Base-by-base conservation (phyloP, 164 flowering plant species). In the Vitis labrusca region DNA sequence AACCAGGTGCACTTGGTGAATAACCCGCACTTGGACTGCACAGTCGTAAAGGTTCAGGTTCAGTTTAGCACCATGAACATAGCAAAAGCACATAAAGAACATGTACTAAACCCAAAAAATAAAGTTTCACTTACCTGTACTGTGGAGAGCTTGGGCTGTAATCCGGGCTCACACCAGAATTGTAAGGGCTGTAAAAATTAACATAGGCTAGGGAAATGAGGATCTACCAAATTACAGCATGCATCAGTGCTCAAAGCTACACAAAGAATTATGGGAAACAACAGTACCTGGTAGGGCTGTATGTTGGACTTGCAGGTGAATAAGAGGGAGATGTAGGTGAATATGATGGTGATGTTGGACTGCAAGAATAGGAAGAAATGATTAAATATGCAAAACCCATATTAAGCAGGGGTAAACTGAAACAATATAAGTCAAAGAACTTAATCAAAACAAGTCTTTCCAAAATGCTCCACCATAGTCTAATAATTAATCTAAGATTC, bases 291-390 rank as follows among this genome's bases (percentile, higher is more conserved):
- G 94, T 92, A 14, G 99, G 97, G 73, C 97, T 93, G 74, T 90
- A 95, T 5, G 94, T 82, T 65, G 97, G 99, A 69, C 99, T 93
- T 59, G 97, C 86, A 10, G 94, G 97, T 3, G 99, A 93, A 74
- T 90, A 88, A 13, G 97, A 82, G 65, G 98, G 98, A 71, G 98
- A 93, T 14, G 98, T 93, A 8, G 98, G 98, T n/a, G 99, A 95
- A 77, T 93, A 95, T 44, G 98, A 88, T 48, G 96, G 96, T n/a
- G 98, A 91, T 5, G 98, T 91, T 48, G 97, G 98, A 80, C 98
- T 93, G 88, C 79, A 82, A 79, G 13, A 74, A 15, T 37, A 37
- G 44, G 44, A 37, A 37, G 44, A 37, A 37, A 37, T 37, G 44
- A 37, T 37, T 37, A 37, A 37, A 5, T 37, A 37, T 37, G 44